Evolutionary conservation across 495 filamentous ascomycete genomes (phyloP), one percentile per base, ranked within the genome.

Genomic region (Talaromyces liani): DNA sequence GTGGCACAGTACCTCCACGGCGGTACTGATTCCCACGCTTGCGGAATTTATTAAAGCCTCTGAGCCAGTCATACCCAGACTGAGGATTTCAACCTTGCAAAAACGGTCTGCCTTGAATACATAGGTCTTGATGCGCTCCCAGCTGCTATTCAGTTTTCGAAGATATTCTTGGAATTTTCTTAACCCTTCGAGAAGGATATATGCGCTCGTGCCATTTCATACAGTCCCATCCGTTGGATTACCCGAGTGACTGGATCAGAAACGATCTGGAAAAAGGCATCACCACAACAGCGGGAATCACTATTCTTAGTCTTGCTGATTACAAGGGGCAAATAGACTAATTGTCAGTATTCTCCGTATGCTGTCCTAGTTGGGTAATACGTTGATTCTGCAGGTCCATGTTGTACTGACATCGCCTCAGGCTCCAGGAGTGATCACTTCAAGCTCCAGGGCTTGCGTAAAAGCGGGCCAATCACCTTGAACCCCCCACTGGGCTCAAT

Each of bases 61-160:
- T 74, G 71, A 72, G 70, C 73, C 74, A 77, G 74, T 78, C 70
- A 72, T 73, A 73, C 68, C 45, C n/a, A 49, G 18, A 49, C n/a
- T 6, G 45, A 49, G 45, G n/a, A 49, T 1, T 12, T 49, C 45
- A 49, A 49, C 45, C 45, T 49, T 49, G 45, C 45, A 49, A 49
- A 49, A 49, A 49, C 45, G n/a, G n/a, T 49, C 71, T 76, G 72
- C 74, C 76, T 77, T 64, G 72, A 71, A 67, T 59, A 20, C 14
- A 18, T 49, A 20, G 45, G 45, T 5, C 5, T 18, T 12, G 16
- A 20, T n/a, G 45, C n/a, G n/a, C 7, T 49, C 18, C 18, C 45
- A 49, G 45, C 45, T 49, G 18, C 45, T 49, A 49, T 49, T 20
- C 18, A 49, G 6, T 49, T 20, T 8, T 49, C 45, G 14, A 49